Evolutionary conservation across 495 filamentous ascomycete genomes (phyloP).

Genomic region (Friedmanniomyces simplex): DNA sequence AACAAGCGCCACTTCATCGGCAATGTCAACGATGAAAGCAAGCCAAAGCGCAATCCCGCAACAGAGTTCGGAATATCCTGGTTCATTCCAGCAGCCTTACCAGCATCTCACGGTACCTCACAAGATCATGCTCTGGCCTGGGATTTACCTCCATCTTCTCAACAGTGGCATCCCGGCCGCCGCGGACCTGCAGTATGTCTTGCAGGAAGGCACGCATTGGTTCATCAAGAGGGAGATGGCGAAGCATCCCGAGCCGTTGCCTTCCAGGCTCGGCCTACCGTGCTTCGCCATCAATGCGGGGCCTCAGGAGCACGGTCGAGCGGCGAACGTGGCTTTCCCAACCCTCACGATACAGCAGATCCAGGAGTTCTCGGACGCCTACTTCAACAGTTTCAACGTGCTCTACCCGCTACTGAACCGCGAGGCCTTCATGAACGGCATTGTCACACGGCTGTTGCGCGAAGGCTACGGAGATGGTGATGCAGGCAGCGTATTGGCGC

Average conservation of each 20-base stretch:
- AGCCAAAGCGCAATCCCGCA: not conserved
- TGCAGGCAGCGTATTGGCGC: constrained; percentile 39
- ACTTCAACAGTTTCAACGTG: constrained; percentile 48
- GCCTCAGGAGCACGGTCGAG: not conserved
- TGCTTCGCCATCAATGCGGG: constrained; percentile 7
- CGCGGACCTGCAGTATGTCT: constrained; percentile 21
- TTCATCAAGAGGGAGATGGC: constrained; percentile 33
- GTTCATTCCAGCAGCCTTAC: constrained; percentile 26
- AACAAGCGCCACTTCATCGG: not conserved
- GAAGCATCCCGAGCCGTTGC: constrained; percentile 30
- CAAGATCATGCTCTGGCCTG: constrained; percentile 49
- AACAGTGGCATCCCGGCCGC: constrained; percentile 28
- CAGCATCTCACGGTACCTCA: constrained; percentile 46
- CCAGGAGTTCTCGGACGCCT: constrained; percentile 39
- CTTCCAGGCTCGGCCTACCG: constrained; percentile 17
- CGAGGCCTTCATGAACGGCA: constrained; percentile 40
- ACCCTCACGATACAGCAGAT: constrained; percentile 40
- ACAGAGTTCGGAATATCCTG: not conserved
- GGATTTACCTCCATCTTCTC: constrained; percentile 39
- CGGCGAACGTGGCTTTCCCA: constrained; percentile 27
- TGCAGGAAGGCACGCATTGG: constrained; percentile 38
- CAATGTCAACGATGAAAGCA: not conserved
- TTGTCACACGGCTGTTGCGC: constrained; percentile 36
- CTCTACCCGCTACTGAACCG: constrained; percentile 46
- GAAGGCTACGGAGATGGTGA: constrained; percentile 41